Evolutionary conservation across 352 stramenopile species (phyloP).

Genomic region (Globisporangium canariense): DNA sequence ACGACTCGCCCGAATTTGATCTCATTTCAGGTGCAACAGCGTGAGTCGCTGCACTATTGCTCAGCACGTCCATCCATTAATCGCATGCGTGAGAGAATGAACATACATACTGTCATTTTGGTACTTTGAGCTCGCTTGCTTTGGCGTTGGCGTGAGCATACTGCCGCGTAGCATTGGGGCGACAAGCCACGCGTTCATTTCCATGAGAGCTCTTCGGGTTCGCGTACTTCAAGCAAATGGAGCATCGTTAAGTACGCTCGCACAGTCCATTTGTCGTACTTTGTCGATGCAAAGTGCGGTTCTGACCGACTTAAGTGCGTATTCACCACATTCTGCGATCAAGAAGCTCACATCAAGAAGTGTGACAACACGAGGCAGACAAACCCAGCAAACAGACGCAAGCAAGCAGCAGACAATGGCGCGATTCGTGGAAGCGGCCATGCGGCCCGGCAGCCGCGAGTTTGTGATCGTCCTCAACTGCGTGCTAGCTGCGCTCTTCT

Average conservation of each 20-base stretch:
- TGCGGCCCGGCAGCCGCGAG: slow-evolving; percentile 67
- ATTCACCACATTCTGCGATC: background rate
- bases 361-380: background rate
- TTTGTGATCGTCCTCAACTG: slow-evolving; percentile 73
- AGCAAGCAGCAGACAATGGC: slow-evolving; percentile 22
- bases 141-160: background rate
- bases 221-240: slow-evolving; percentile 3
- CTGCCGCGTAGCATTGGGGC: no score
- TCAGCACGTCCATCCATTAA: background rate
- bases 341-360: slow-evolving; percentile 1
- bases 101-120: background rate
- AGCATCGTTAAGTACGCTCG: background rate
- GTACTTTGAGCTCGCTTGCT: background rate
- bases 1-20: background rate
- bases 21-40: background rate
- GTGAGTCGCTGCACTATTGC: background rate
- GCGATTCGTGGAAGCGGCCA: slow-evolving; percentile 38
- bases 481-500: slow-evolving; percentile 65
- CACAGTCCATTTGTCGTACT: background rate
- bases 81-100: slow-evolving; percentile 5
- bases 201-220: background rate
- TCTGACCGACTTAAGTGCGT: background rate
- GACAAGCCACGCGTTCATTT: background rate
- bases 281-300: background rate
- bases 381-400: background rate